A percentile compares a stretch with the other conserved stretches of the same genome.
Conservation (phyloP, 2,329 filamentous ascomycete species). For the Cephalotrichum gorgonifer region DNA sequence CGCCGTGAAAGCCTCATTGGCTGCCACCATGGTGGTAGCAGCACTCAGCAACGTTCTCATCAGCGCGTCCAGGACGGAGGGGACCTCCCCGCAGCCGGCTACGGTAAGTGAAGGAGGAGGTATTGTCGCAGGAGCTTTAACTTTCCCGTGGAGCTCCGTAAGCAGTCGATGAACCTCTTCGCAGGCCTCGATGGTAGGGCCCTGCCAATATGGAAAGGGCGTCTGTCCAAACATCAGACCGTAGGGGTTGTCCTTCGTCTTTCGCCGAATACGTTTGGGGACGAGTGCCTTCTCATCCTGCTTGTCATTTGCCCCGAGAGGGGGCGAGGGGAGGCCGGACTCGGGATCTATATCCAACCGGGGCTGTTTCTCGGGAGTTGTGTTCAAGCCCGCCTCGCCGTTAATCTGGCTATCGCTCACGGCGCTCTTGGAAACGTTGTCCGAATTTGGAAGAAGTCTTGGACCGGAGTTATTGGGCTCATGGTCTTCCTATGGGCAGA, state of each 20-base stretch:
- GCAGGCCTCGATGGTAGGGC: slow-evolving; percentile 59
- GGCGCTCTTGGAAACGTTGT: background rate
- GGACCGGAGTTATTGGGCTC: background rate
- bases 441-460: background rate
- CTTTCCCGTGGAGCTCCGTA: slow-evolving; percentile 52
- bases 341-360: background rate
- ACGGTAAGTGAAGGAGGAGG: slow-evolving; percentile 60
- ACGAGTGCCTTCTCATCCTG: background rate
- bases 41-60: slow-evolving; percentile 42
- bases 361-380: background rate
- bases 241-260: slow-evolving; percentile 28
- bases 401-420: background rate
- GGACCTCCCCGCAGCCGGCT: slow-evolving; percentile 55
- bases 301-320: background rate
- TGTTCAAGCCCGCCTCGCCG: background rate
- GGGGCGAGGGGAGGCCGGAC: background rate
- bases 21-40: slow-evolving; percentile 37
- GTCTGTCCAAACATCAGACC: slow-evolving; percentile 43
- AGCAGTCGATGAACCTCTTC: slow-evolving; percentile 58
- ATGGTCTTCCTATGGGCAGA: background rate
- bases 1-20: slow-evolving; percentile 54
- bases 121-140: slow-evolving; percentile 53
- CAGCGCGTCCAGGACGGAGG: slow-evolving; percentile 42
- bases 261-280: slow-evolving; percentile 10
- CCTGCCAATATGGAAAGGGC: slow-evolving; percentile 58